A percentile compares a stretch with the other conserved stretches of the same genome.
These are phyloP conservation scores for Hymenoscyphus linearis DNA, from an alignment of 2,329 filamentous ascomycete species.

Conservation along the genomic window DNA sequence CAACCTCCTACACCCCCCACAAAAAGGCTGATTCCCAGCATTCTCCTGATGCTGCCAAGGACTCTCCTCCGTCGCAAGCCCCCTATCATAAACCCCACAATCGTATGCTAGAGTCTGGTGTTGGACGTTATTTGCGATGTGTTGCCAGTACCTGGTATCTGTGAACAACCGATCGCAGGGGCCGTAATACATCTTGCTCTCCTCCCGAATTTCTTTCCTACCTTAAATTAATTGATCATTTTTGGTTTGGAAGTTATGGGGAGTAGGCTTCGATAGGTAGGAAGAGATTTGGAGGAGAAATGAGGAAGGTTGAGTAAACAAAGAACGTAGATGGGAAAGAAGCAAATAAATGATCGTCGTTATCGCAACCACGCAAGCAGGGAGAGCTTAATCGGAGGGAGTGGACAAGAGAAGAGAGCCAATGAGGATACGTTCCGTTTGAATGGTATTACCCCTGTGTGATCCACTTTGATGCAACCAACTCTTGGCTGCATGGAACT, in stretches of 20 bases:
- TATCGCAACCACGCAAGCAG: no score
- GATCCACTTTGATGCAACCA: not conserved
- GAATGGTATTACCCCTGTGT: not conserved
- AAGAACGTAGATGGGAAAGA: no score
- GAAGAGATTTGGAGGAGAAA: not conserved
- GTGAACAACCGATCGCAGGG: not conserved
- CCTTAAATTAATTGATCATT: not conserved
- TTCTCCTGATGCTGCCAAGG: conserved; percentile 19
- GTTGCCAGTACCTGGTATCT: not conserved
- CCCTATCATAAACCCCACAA: conserved; percentile 16
- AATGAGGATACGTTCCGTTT: not conserved
- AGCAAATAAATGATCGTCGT: not conserved
- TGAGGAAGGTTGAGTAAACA: not conserved
- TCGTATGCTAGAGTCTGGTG: conserved; percentile 11
- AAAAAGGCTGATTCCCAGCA: conserved; percentile 19
- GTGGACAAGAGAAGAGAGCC: not conserved
- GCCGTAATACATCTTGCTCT: not conserved
- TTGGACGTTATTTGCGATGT: not conserved
- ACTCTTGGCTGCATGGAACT: not conserved
- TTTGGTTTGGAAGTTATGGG: not conserved
- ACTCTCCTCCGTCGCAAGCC: conserved; percentile 10
- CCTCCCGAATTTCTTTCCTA: no score
- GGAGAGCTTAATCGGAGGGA: not conserved
- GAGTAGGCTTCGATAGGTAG: not conserved
- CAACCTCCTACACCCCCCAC: conserved; percentile 17